These are phyloP conservation scores for Ceratocystis huliohia DNA, from an alignment of 2,329 filamentous ascomycete species.

Conservation along the genomic window DNA sequence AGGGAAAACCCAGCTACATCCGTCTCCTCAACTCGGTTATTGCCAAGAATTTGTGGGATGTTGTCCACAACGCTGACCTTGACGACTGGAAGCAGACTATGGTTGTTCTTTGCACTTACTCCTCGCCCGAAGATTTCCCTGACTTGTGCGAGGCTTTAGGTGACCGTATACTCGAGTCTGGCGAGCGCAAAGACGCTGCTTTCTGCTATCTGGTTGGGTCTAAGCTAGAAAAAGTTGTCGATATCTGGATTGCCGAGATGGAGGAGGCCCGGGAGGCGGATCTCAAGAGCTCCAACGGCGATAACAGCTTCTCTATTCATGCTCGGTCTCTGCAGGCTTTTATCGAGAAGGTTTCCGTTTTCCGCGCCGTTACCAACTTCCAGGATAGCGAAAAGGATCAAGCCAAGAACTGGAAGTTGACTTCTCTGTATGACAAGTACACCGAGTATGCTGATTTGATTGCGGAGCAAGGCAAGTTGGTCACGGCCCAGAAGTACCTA, in stretches of 20 bases:
- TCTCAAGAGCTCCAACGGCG: conserved; percentile 53
- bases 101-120: conserved; percentile 91
- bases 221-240: conserved; percentile 92
- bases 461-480: conserved; percentile 75
- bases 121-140: conserved; percentile 78
- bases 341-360: conserved; percentile 96
- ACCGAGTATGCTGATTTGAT: conserved; percentile 93
- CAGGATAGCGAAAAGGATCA: conserved; percentile 61
- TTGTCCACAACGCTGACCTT: conserved; percentile 91
- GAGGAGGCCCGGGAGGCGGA: conserved; percentile 68
- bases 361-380: conserved; percentile 89
- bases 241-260: conserved; percentile 85
- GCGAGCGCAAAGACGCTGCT: conserved; percentile 73
- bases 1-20: conserved; percentile 77
- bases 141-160: conserved; percentile 91
- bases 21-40: conserved; percentile 84
- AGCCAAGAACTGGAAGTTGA: conserved; percentile 75
- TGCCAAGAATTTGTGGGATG: conserved; percentile 93
- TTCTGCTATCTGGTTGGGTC: conserved; percentile 95
- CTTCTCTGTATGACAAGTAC: conserved; percentile 83
- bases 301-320: conserved; percentile 84
- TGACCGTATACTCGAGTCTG: conserved; percentile 72
- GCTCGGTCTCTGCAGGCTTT: conserved; percentile 79
- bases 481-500: conserved; percentile 81
- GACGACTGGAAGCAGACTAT: conserved; percentile 94